These are phyloP conservation scores for Kodamaea sagamina DNA, from an alignment of 805 yeast species.

Conservation along the genomic window DNA sequence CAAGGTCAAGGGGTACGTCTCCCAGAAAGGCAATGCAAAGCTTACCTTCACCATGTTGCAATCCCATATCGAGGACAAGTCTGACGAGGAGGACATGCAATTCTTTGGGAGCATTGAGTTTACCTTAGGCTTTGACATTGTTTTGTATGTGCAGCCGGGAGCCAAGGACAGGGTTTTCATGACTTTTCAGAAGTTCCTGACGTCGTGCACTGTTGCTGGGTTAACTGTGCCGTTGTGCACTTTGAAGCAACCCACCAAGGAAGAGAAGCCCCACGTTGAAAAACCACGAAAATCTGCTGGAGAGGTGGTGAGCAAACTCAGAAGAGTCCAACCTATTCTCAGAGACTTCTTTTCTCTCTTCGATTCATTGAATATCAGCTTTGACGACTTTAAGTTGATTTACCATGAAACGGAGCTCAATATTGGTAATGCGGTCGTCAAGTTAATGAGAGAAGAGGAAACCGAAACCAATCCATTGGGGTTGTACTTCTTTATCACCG, in stretches of 20 bases:
- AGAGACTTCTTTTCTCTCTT: constrained; percentile 1
- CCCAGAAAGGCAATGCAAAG: constrained; percentile 11
- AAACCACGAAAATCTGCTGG: not conserved
- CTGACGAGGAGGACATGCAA: not conserved
- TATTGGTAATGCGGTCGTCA: constrained; percentile 24
- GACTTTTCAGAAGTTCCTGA: not conserved
- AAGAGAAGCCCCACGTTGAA: not conserved
- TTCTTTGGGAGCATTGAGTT: constrained; percentile 1
- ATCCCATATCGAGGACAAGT: not conserved
- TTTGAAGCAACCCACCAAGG: not conserved
- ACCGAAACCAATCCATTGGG: constrained; percentile 14
- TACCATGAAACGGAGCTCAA: constrained; percentile 15
- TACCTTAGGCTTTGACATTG: constrained; percentile 5
- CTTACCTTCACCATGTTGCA: constrained; percentile 6
- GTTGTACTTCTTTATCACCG: constrained; percentile 28
- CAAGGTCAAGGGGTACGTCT: constrained; percentile 21
- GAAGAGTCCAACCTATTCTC: not conserved
- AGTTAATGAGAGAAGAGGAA: constrained; percentile 18
- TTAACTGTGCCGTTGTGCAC: constrained; percentile 2
- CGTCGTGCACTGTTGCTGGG: not conserved
- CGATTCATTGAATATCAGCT: constrained; percentile 2
- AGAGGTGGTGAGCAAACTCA: not conserved
- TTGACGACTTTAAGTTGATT: constrained; percentile 4
- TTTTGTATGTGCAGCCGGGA: not conserved
- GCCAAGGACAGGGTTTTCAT: constrained; percentile 2